phyloP scores from a whole-genome alignment of 371 early-diverging fungal species.

The Parasitella parasitica region DNA sequence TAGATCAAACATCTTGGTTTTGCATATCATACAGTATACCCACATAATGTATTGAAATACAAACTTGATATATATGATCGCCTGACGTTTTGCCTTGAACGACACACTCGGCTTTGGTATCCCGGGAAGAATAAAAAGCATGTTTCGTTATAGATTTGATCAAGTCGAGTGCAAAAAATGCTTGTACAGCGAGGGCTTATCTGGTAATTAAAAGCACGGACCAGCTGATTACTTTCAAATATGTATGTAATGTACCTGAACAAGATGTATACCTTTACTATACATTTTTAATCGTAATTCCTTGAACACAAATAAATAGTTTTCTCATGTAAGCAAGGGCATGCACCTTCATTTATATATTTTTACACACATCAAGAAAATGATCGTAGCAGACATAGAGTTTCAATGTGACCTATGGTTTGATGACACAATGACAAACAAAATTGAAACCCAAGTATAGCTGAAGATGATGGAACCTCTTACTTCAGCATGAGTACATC shows the following conservation, averaged over 20 bases:
- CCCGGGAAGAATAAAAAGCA: neutral
- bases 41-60: neutral
- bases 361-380: neutral
- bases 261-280: no score
- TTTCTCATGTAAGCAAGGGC: no score
- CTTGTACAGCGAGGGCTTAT: neutral
- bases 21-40: neutral
- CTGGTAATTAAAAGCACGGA: conserved; percentile 12
- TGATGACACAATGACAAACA: conserved; percentile 4
- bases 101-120: neutral
- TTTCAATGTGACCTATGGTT: conserved; percentile 1
- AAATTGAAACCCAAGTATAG: neutral
- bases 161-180: neutral
- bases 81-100: neutral
- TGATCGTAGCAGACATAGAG: neutral
- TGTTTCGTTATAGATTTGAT: neutral
- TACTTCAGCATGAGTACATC: no score
- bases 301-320: neutral
- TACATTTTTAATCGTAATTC: neutral
- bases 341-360: neutral
- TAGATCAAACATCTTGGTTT: neutral
- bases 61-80: conserved; percentile 1
- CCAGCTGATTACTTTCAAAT: conserved; percentile 9
- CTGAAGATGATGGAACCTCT: neutral
- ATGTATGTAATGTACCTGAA: neutral